phyloP scores from a whole-genome alignment of 78 protist genomes.

The Planoprotostelium fungivorum region DNA sequence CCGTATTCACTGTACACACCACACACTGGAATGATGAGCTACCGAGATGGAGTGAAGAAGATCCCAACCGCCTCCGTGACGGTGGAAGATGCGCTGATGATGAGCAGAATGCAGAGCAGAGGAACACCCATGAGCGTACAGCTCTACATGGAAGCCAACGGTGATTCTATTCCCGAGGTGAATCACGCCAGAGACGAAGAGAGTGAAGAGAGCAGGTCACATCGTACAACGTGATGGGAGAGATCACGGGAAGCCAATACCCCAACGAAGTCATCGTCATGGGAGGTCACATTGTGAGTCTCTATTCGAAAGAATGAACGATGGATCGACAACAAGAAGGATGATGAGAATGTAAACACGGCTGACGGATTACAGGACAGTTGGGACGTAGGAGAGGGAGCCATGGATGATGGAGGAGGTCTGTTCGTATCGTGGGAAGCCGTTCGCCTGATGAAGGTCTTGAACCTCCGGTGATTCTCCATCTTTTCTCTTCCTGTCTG shows the following conservation, averaged over 20 bases:
- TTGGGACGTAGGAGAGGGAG: conserved; percentile 82
- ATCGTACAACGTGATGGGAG: conserved; percentile 64
- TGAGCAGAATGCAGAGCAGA: conserved; percentile 28
- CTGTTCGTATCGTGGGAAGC: conserved; percentile 61
- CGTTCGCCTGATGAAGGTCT: conserved; percentile 21
- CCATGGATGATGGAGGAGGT: conserved; percentile 77
- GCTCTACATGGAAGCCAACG: conserved; percentile 54
- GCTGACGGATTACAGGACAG: conserved; percentile 53
- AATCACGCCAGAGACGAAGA: neutral
- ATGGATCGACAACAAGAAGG: no score
- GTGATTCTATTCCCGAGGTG: neutral
- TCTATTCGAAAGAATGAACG: no score
- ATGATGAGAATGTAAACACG: no score
- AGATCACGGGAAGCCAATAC: conserved; percentile 49
- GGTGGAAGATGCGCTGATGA: conserved; percentile 75
- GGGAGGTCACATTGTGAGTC: conserved; percentile 57
- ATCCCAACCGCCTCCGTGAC: conserved; percentile 73
- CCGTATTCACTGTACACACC: conserved; percentile 66
- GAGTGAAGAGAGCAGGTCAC: neutral
- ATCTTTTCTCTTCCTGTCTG: neutral
- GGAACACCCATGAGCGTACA: conserved; percentile 19
- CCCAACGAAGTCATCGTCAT: conserved; percentile 72
- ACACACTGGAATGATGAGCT: conserved; percentile 73
- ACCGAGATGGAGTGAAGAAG: conserved; percentile 7
- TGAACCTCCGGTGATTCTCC: conserved; percentile 7